Percentiles rank a stretch among this genome's conserved stretches.
Evolutionary conservation across 805 yeast species (phyloP).

Genomic region (Jamesozyma gamospora): DNA sequence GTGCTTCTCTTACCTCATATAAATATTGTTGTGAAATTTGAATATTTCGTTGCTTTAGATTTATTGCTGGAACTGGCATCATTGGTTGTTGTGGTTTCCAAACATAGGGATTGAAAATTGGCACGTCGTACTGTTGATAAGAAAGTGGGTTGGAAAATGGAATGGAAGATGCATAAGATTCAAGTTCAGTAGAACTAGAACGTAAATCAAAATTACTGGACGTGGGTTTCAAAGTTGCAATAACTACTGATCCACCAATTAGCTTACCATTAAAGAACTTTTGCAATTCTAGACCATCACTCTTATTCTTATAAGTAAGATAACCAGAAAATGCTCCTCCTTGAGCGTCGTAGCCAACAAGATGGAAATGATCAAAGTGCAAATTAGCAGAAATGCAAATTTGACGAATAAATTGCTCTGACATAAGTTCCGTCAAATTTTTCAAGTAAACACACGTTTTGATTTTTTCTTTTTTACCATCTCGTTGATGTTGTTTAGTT

Average conservation of each 20-base stretch:
- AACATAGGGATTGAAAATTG: neutral
- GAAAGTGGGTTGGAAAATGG: neutral
- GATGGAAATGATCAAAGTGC: constrained; percentile 3
- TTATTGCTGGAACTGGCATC: neutral
- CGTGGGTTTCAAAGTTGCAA: neutral
- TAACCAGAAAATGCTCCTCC: constrained; percentile 20
- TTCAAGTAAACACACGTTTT: constrained; percentile 13
- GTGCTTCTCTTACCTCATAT: constrained; percentile 9
- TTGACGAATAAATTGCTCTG: constrained; percentile 18
- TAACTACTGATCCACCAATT: constrained; percentile 21
- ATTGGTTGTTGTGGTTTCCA: neutral
- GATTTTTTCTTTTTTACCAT: neutral
- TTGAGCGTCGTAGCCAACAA: constrained; percentile 1
- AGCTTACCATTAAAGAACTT: constrained; percentile 17
- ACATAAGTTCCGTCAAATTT: constrained; percentile 24
- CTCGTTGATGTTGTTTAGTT: constrained; percentile 9
- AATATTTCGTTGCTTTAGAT: neutral
- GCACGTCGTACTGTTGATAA: neutral
- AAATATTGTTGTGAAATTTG: neutral
- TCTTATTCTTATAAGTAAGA: constrained; percentile 14
- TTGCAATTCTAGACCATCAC: constrained; percentile 16
- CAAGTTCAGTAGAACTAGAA: too few species aligned
- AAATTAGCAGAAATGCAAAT: constrained; percentile 18
- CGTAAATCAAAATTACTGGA: too few species aligned
- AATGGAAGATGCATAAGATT: neutral